Evolutionary conservation across 768 basidiomycete genomes (phyloP).

Genomic region (Suillus brevipes): DNA sequence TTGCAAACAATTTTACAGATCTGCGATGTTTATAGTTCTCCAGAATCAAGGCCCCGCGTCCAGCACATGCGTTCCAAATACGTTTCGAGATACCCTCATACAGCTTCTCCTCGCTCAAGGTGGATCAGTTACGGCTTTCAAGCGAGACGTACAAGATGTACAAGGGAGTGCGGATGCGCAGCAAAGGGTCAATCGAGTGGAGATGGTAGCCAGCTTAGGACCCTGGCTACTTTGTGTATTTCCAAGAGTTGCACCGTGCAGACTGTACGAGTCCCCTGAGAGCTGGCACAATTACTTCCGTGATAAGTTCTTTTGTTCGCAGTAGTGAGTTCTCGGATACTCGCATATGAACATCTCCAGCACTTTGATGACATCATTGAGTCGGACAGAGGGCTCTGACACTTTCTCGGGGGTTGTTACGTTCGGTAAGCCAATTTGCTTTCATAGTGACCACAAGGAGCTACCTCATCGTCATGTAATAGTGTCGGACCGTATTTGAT

Average conservation of each 20-base stretch:
- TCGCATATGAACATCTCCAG: background rate
- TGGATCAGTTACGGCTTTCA: conserved; percentile 80
- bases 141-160: conserved; percentile 88
- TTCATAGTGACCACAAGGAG: background rate
- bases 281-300: background rate
- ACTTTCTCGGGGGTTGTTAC: background rate
- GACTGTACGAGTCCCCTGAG: background rate
- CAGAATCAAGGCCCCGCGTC: conserved; percentile 51
- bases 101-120: conserved; percentile 78
- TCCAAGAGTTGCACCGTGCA: background rate
- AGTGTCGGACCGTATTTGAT: background rate
- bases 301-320: background rate
- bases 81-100: conserved; percentile 68
- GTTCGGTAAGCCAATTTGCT: background rate
- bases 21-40: conserved; percentile 23
- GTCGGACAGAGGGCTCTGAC: background rate
- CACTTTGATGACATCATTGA: background rate
- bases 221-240: background rate
- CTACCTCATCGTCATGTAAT: background rate
- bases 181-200: conserved; percentile 33
- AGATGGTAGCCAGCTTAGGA: conserved; percentile 27
- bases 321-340: background rate
- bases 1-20: background rate
- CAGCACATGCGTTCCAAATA: conserved; percentile 74
- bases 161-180: conserved; percentile 78